Percentiles rank a stretch among this genome's conserved stretches.
Evolutionary conservation across 345 rosid species (phyloP).

Genomic region (Eucalyptus lansdowneana): DNA sequence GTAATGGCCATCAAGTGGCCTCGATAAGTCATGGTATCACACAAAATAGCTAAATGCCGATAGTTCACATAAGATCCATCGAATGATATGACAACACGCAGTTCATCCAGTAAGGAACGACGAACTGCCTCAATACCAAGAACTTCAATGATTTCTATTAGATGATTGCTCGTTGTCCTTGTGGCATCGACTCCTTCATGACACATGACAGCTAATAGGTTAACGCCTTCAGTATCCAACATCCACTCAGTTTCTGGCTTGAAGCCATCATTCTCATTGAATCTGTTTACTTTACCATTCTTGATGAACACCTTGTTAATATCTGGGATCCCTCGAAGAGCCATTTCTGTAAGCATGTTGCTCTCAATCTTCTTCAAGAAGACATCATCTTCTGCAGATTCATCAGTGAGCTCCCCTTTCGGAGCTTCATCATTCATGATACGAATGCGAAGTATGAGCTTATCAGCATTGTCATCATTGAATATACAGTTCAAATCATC

Average conservation of each 20-base stretch:
- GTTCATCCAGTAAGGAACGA: constrained; percentile 80
- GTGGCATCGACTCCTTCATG: constrained; percentile 88
- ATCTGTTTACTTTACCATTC: constrained; percentile 62
- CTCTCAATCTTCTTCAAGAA: constrained; percentile 94
- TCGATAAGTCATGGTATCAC: constrained; percentile 98
- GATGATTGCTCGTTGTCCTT: constrained; percentile 92
- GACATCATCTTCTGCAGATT: constrained; percentile 97
- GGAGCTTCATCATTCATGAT: constrained; percentile 97
- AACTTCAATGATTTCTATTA: constrained; percentile 93
- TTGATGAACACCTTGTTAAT: constrained; percentile 93
- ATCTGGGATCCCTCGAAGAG: constrained; percentile 92
- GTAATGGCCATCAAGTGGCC: constrained; percentile 99
- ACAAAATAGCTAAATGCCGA: constrained; percentile 89
- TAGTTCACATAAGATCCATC: constrained; percentile 98
- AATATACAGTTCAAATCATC: constrained; percentile 89
- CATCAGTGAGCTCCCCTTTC: constrained; percentile 71
- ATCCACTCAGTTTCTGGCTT: constrained; percentile 91
- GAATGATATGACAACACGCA: constrained; percentile 91
- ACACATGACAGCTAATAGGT: constrained; percentile 93
- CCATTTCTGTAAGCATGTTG: constrained; percentile 98
- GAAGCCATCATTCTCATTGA: constrained; percentile 73
- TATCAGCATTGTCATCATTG: constrained; percentile 92
- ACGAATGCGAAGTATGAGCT: constrained; percentile 82
- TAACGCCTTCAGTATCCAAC: constrained; percentile 98
- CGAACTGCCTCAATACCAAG: constrained; percentile 98